Percentiles rank a stretch among this genome's conserved stretches.
phyloP scores from a whole-genome alignment of 108 stramenopile genomes.

The Stephanodiscus minutulus region DNA sequence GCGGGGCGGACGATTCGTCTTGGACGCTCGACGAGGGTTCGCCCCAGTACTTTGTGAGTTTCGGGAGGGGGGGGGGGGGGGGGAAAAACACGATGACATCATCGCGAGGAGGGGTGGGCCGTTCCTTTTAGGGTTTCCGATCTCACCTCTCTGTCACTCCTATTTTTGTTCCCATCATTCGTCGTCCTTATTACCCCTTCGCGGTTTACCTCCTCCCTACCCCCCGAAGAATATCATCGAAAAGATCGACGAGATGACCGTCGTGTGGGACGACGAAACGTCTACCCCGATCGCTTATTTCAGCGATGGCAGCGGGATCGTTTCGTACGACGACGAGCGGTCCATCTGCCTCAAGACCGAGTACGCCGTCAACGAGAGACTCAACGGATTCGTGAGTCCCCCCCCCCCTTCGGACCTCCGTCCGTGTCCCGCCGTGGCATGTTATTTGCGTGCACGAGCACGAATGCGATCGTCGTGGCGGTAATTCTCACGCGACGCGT shows the following conservation, averaged over 20 bases:
- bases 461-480: no score
- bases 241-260: constrained; percentile 26
- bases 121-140: background rate
- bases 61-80: background rate
- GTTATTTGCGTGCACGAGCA: no score
- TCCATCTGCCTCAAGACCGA: constrained; percentile 26
- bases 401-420: background rate
- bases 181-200: background rate
- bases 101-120: background rate
- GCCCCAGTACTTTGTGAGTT: constrained; percentile 44
- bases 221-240: constrained; percentile 14
- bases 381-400: constrained; percentile 24
- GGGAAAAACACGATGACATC: no score
- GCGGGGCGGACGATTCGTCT: constrained; percentile 11
- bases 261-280: constrained; percentile 31
- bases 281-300: constrained; percentile 26
- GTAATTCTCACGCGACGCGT: no score
- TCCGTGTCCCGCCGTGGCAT: no score
- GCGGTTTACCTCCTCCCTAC: background rate
- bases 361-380: constrained; percentile 11
- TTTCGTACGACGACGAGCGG: constrained; percentile 32
- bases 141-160: no score
- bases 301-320: constrained; percentile 24
- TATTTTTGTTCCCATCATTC: background rate
- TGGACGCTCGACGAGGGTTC: constrained; percentile 34